These are phyloP conservation scores for Myriosclerotinia scirpicola DNA, from an alignment of 2,329 filamentous ascomycete species.

Conservation along the genomic window DNA sequence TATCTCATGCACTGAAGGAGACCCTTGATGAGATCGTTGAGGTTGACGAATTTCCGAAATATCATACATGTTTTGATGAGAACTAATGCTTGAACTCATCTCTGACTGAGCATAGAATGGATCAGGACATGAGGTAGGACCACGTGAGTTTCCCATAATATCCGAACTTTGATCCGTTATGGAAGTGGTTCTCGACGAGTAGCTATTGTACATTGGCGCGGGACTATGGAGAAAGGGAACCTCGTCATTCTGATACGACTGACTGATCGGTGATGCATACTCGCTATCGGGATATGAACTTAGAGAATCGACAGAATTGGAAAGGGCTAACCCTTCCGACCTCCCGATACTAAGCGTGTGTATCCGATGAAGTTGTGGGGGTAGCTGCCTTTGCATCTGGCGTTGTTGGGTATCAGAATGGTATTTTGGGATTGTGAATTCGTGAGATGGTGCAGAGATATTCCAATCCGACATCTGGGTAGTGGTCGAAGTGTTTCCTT, in stretches of 20 bases:
- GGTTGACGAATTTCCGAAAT: conserved; percentile 37
- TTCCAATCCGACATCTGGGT: conserved; percentile 40
- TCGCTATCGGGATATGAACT: conserved; percentile 55
- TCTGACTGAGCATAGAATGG: conserved; percentile 62
- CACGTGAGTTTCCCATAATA: conserved; percentile 55
- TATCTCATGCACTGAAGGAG: conserved; percentile 35
- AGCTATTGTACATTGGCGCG: conserved; percentile 57
- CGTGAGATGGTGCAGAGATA: conserved; percentile 36
- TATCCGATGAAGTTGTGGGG: conserved; percentile 52
- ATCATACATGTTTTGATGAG: conserved; percentile 59
- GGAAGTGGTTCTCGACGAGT: conserved; percentile 49
- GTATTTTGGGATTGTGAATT: conserved; percentile 25
- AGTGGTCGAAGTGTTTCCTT: conserved; percentile 32
- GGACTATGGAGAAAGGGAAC: conserved; percentile 57
- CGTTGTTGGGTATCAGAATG: conserved; percentile 32
- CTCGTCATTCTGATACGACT: conserved; percentile 55
- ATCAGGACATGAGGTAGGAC: conserved; percentile 60
- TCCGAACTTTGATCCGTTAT: conserved; percentile 54
- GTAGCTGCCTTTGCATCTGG: conserved; percentile 42
- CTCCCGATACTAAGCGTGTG: conserved; percentile 47
- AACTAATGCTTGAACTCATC: conserved; percentile 59
- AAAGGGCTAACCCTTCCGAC: conserved; percentile 35
- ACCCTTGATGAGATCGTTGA: conserved; percentile 37
- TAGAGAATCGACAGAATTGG: conserved; percentile 50
- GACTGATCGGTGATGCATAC: conserved; percentile 55